Evolutionary conservation across 1,284 basidiomycete genomes (phyloP).

Genomic region (Cutaneotrichosporon mucoides): DNA sequence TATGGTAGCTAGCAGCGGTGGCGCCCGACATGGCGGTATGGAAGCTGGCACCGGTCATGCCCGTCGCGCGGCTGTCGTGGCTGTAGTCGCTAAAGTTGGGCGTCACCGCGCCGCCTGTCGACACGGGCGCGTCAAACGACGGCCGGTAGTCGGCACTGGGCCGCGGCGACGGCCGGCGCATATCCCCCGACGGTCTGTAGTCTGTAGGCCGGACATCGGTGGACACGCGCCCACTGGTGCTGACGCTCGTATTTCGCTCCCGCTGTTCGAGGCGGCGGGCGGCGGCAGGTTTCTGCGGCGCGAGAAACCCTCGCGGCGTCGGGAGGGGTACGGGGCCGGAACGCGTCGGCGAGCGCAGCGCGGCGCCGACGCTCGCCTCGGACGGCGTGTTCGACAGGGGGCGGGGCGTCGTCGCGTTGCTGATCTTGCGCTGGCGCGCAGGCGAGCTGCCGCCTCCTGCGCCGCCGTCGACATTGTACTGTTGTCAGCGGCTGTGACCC

Average conservation of each 20-base stretch:
- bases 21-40: not conserved
- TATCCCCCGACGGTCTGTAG: constrained; percentile 1
- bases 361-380: constrained; percentile 12
- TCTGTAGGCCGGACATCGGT: constrained; percentile 1
- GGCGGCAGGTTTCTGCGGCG: constrained; percentile 41
- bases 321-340: constrained; percentile 30
- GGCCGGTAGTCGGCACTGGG: constrained; percentile 1
- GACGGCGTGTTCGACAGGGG: constrained; percentile 16
- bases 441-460: not conserved
- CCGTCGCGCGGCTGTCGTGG: not conserved
- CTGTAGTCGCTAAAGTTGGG: constrained; percentile 7
- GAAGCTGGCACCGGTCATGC: not conserved
- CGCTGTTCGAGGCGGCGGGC: constrained; percentile 34
- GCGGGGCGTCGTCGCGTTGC: constrained; percentile 12
- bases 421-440: constrained; percentile 3
- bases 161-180: constrained; percentile 1
- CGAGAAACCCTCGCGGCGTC: constrained; percentile 35
- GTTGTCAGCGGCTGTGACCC: not conserved
- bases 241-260: constrained; percentile 21
- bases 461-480: constrained; percentile 9
- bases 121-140: not conserved
- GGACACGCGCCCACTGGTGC: constrained; percentile 10
- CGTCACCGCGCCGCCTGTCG: not conserved
- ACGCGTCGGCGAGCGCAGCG: constrained; percentile 26
- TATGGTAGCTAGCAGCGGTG: not conserved